These are phyloP conservation scores for Westerdykella ornata DNA, from an alignment of 2,329 filamentous ascomycete genomes.

Conservation along the genomic window DNA sequence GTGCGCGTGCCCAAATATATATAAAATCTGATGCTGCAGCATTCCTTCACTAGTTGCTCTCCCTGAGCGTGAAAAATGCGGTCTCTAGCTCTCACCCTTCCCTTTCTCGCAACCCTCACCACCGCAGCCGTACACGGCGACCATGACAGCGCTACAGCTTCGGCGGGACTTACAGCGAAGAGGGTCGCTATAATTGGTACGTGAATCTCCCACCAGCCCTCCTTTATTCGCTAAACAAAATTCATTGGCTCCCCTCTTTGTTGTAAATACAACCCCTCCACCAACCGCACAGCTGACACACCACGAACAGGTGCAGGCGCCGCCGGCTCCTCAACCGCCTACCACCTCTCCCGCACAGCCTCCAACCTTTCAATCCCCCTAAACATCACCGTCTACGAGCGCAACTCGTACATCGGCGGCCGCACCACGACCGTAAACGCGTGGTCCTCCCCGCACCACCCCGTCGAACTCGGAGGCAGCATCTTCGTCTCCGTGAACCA, in stretches of 20 bases:
- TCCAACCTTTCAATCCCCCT: slow-evolving; percentile 52
- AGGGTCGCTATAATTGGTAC: slow-evolving; percentile 37
- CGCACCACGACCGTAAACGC: slow-evolving; percentile 78
- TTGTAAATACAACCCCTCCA: too few relatives aligned
- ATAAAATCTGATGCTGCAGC: too few relatives aligned
- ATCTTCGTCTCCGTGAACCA: slow-evolving; percentile 84
- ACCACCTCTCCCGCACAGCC: slow-evolving; percentile 69
- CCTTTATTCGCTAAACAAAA: too few relatives aligned
- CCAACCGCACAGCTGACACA: too few relatives aligned
- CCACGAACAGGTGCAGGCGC: slow-evolving; percentile 68
- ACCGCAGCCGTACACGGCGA: too few relatives aligned
- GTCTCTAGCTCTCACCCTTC: too few relatives aligned
- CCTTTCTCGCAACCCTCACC: too few relatives aligned
- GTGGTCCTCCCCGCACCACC: slow-evolving; percentile 59
- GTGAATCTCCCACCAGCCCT: not conserved
- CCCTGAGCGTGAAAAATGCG: too few relatives aligned
- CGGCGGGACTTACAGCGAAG: slow-evolving; percentile 13
- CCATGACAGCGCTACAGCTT: too few relatives aligned
- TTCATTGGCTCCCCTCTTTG: too few relatives aligned
- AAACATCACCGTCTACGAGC: slow-evolving; percentile 86
- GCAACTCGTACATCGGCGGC: slow-evolving; percentile 69
- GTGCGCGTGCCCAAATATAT: too few relatives aligned
- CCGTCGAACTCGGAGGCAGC: slow-evolving; percentile 81
- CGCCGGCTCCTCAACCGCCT: slow-evolving; percentile 79
- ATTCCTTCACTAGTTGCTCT: too few relatives aligned